Evolutionary conservation across 2,329 filamentous ascomycete species (phyloP).

Genomic region (Daldinia sp.): DNA sequence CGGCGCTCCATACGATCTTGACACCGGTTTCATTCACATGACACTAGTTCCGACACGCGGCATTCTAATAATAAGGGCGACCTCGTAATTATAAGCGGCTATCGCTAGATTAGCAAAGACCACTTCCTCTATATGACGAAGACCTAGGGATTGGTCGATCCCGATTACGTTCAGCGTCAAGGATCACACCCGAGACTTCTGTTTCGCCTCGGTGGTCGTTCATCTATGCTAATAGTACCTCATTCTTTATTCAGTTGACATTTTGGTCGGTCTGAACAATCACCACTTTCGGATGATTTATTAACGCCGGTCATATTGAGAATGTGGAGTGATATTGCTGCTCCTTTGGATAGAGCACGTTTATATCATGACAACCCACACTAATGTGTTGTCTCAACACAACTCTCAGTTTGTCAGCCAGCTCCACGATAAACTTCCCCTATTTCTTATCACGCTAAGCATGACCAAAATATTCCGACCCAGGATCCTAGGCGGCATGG

Average conservation of each 20-base stretch:
- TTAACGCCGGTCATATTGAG: not conserved
- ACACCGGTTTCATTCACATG: constrained; percentile 7
- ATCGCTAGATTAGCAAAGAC: not conserved
- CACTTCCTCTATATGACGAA: not conserved
- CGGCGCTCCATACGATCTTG: not conserved
- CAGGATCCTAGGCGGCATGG: not conserved
- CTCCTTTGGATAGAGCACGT: not conserved
- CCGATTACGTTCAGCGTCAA: not conserved
- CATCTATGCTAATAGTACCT: not conserved
- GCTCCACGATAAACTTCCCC: not conserved
- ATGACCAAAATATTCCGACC: not conserved
- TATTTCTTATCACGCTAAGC: not conserved
- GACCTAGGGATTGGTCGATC: not conserved
- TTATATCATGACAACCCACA: not conserved
- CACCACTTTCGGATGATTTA: not conserved
- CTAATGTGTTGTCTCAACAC: not conserved
- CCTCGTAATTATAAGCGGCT: not conserved
- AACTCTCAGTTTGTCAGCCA: not conserved
- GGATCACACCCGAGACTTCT: not conserved
- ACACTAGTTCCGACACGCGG: not conserved
- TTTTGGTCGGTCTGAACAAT: not conserved
- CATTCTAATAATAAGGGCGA: not conserved
- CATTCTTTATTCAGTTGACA: not conserved
- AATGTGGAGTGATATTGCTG: not conserved
- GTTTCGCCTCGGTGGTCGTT: not conserved